Percentiles rank a stretch among this genome's conserved stretches.
These are phyloP conservation scores for Arthrobotrys pseudoclavata DNA, from an alignment of 2,329 filamentous ascomycete species.

Conservation along the genomic window DNA sequence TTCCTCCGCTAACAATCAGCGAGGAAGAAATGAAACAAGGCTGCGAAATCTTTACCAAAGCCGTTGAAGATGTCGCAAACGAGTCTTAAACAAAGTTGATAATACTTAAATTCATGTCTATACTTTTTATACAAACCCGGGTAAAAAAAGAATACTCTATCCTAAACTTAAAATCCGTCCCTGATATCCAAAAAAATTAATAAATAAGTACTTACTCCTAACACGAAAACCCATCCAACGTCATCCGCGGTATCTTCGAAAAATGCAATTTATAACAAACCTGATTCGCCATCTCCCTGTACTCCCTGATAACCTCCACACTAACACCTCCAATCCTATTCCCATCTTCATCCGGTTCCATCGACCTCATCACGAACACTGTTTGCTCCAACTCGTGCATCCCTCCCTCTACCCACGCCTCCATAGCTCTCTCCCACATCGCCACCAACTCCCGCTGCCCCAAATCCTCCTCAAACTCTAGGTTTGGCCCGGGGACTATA, in stretches of 20 bases:
- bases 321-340: not conserved
- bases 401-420: conserved; percentile 21
- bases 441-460: not conserved
- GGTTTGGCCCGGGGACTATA: conserved; percentile 20
- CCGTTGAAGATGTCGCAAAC: conserved; percentile 66
- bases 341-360: conserved; percentile 9
- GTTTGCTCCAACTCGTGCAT: conserved; percentile 27
- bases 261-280: conserved; percentile 14
- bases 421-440: conserved; percentile 10
- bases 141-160: conserved; percentile 1
- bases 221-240: conserved; percentile 9
- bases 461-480: conserved; percentile 1
- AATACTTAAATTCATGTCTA: conserved; percentile 14
- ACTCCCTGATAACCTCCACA: conserved; percentile 5
- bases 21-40: conserved; percentile 66
- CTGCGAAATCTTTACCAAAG: conserved; percentile 65
- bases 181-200: not conserved
- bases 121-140: conserved; percentile 9
- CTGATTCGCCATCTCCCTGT: conserved; percentile 1
- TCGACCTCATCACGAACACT: conserved; percentile 32
- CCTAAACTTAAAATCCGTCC: not conserved
- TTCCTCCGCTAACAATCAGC: conserved; percentile 66
- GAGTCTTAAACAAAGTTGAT: conserved; percentile 64
- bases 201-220: not conserved
- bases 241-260: conserved; percentile 15